These are phyloP conservation scores for Calocybe gangraenosa DNA, from an alignment of 768 basidiomycete genomes.

Conservation along the genomic window DNA sequence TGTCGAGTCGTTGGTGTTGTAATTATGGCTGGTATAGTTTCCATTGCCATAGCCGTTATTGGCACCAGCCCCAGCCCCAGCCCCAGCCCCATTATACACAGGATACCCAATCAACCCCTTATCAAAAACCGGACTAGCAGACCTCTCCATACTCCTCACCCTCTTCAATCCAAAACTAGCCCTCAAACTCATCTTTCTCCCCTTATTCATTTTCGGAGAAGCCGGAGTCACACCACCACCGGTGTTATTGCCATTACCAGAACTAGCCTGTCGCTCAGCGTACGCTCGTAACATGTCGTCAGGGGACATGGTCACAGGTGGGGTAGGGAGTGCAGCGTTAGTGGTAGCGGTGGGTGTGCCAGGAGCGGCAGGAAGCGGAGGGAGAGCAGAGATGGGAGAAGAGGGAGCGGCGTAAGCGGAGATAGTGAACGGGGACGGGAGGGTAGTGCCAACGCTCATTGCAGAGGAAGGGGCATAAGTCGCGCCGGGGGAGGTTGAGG, in stretches of 20 bases:
- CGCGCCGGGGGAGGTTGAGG: background rate
- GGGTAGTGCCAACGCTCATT: background rate
- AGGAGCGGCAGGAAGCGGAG: background rate
- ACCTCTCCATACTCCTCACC: constrained; percentile 4
- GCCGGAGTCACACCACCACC: background rate
- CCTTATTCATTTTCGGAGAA: background rate
- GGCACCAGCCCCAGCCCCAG: constrained; percentile 5
- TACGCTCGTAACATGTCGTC: constrained; percentile 79
- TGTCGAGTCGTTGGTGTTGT: background rate
- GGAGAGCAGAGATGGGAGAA: background rate
- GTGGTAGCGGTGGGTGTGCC: background rate
- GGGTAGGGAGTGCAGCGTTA: constrained; percentile 40
- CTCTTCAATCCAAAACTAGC: constrained; percentile 10
- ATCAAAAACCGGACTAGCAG: too few species aligned
- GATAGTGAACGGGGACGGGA: background rate
- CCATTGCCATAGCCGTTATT: background rate
- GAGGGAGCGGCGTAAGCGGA: background rate
- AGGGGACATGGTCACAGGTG: constrained; percentile 40
- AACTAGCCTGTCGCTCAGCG: constrained; percentile 35
- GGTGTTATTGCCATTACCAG: background rate
- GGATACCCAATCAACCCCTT: too few species aligned
- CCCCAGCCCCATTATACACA: too few species aligned
- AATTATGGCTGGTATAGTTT: background rate
- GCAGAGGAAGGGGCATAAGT: background rate
- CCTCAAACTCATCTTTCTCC: constrained; percentile 11